These are phyloP conservation scores for Isabelozyma gotoi DNA, from an alignment of 805 yeast species.

Conservation along the genomic window DNA sequence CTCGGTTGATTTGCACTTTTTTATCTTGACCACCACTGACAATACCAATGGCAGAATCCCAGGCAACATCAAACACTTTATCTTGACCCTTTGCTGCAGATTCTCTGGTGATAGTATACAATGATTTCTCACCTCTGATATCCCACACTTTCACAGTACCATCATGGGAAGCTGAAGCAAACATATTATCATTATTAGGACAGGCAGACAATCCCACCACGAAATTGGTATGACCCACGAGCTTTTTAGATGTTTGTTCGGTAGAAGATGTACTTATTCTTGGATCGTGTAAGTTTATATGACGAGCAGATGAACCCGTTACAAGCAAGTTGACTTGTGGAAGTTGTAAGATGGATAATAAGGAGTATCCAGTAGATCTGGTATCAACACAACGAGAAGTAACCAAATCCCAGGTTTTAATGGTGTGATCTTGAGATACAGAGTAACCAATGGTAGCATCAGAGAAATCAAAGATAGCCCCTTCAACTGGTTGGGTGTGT, in stretches of 20 bases:
- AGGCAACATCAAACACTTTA: constrained; percentile 83
- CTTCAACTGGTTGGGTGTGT: constrained; percentile 87
- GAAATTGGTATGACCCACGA: constrained; percentile 88
- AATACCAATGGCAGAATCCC: constrained; percentile 80
- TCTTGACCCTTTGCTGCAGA: constrained; percentile 43
- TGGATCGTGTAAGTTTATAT: constrained; percentile 91
- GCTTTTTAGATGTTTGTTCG: constrained; percentile 56
- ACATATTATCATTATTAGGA: constrained; percentile 78
- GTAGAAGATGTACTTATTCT: constrained; percentile 63
- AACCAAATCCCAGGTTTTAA: constrained; percentile 94
- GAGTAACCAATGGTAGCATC: constrained; percentile 88
- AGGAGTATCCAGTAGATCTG: constrained; percentile 79
- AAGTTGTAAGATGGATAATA: constrained; percentile 71
- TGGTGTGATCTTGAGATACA: constrained; percentile 92
- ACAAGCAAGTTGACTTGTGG: constrained; percentile 71
- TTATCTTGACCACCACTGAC: constrained; percentile 94
- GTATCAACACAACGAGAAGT: constrained; percentile 86
- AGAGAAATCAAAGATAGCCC: constrained; percentile 65
- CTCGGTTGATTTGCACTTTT: constrained; percentile 77
- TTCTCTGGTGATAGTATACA: constrained; percentile 82
- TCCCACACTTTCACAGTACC: constrained; percentile 97
- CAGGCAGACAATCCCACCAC: constrained; percentile 75
- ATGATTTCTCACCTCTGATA: constrained; percentile 76
- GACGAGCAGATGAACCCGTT: constrained; percentile 98
- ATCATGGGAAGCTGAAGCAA: constrained; percentile 93